Evolutionary conservation across 768 basidiomycete species (phyloP), one percentile per base, ranked within the genome.

Genomic region (Suillus brevipes): DNA sequence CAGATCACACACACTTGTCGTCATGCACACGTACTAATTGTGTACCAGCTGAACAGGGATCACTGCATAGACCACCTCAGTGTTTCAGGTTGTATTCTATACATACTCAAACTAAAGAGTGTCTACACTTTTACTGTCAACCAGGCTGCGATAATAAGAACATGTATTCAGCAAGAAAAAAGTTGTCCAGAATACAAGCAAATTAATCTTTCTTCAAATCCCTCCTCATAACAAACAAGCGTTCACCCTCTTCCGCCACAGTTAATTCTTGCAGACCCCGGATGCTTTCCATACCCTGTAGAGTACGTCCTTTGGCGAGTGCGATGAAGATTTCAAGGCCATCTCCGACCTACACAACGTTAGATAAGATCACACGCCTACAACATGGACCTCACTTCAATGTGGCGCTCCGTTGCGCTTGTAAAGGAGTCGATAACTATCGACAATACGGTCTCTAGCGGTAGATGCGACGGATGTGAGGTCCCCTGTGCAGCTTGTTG

Each of bases 391-490:
- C 40, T 66, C 66, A 92, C 92, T 87, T 99, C 96, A 74, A 99
- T 99, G 78, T 99, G 97, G 68, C 97, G 88, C 80, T 99, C 97
- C 16, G 97, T 99, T 34, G 97, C 97, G 69, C 93, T 87, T 34
- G 96, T 97, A 78, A 99, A 99, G 10, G 94, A 93, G 80, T 99
- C 97, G 66, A 94, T 91, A 71, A 98, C 94, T 75, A 99, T 86
- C 37, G 86, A 81, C 62, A 97, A 80, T 9, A 98, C 95, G 13
- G 87, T 87, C 28, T 83, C 73, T 65, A 99, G 82, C 18, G 95
- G 91, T 50, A 99, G 80, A 78, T 96, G 92, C 49, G 81, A 80
- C 25, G 97, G 94, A 72, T 93, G 90, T 50, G 86, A 81, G 42
- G 84, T 85, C 50, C 90, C 91, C 10, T 87, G 84, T 60, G 88